A percentile compares a stretch with the other conserved stretches of the same genome.
Conservation (phyloP, 805 yeast genomes). For the Komagataella ulmi region DNA sequence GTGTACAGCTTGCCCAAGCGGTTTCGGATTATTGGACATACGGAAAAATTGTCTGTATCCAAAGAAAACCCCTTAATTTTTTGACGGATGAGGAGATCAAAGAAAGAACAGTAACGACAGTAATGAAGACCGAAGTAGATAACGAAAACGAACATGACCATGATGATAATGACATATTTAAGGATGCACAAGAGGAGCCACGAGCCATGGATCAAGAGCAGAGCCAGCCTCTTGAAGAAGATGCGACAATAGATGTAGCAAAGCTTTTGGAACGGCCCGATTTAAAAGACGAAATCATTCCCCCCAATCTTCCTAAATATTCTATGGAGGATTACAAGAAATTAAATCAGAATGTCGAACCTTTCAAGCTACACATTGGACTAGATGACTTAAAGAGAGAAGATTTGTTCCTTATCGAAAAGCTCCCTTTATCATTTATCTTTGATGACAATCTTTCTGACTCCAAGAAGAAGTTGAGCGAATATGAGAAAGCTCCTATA, state of each 20-base stretch:
- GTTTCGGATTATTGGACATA: slow-evolving; percentile 66
- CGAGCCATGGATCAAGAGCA: slow-evolving; percentile 1
- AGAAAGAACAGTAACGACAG: neutral
- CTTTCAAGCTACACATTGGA: slow-evolving; percentile 33
- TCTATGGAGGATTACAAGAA: slow-evolving; percentile 15
- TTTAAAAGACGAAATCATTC: slow-evolving; percentile 18
- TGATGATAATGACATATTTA: slow-evolving; percentile 1
- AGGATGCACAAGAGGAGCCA: slow-evolving; percentile 6
- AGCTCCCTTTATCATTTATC: slow-evolving; percentile 33
- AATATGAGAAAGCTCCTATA: slow-evolving; percentile 7
- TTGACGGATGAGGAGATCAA: slow-evolving; percentile 5
- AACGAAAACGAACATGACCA: neutral
- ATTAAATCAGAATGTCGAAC: slow-evolving; percentile 10
- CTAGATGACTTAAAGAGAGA: slow-evolving; percentile 26
- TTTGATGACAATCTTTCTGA: slow-evolving; percentile 20
- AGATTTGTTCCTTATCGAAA: slow-evolving; percentile 32
- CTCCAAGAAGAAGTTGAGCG: slow-evolving; percentile 2
- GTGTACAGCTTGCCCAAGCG: slow-evolving; percentile 58
- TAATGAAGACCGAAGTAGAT: neutral
- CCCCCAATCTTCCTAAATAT: slow-evolving; percentile 15
- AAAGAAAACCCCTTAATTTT: slow-evolving; percentile 28
- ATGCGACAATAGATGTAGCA: slow-evolving; percentile 22
- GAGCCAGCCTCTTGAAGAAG: neutral
- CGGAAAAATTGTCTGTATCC: slow-evolving; percentile 60
- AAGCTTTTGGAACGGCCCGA: slow-evolving; percentile 18